Conservation (phyloP, 1,284 basidiomycete species). For the Fomitopsis palustris region DNA sequence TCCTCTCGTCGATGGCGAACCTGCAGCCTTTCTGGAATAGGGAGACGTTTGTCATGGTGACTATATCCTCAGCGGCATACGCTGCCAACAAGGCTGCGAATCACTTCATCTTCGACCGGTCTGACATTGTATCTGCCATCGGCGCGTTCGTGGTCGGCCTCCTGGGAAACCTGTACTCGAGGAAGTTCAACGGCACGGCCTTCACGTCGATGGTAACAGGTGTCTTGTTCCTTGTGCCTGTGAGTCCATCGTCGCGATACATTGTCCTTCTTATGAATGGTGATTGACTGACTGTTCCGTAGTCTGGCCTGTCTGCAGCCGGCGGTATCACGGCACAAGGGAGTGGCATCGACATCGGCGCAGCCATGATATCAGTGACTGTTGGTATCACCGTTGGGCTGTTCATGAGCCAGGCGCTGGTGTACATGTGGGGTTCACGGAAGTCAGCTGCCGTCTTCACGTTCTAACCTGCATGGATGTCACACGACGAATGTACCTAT, state of each 20-base stretch:
- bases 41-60: slow-evolving; percentile 80
- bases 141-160: slow-evolving; percentile 83
- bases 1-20: slow-evolving; percentile 72
- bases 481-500: too few species aligned
- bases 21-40: slow-evolving; percentile 69
- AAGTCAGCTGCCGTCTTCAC: slow-evolving; percentile 85
- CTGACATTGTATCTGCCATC: slow-evolving; percentile 82
- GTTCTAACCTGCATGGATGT: slow-evolving; percentile 40
- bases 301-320: slow-evolving; percentile 85
- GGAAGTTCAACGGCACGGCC: slow-evolving; percentile 84
- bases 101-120: slow-evolving; percentile 83
- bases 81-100: slow-evolving; percentile 78
- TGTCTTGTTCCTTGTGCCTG: slow-evolving; percentile 80
- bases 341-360: slow-evolving; percentile 71
- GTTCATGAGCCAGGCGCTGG: slow-evolving; percentile 83
- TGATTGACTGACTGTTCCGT: slow-evolving; percentile 3
- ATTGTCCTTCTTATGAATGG: not conserved
- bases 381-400: slow-evolving; percentile 91
- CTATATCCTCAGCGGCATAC: slow-evolving; percentile 80
- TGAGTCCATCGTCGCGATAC: slow-evolving; percentile 35
- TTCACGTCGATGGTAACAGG: slow-evolving; percentile 90
- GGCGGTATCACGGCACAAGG: slow-evolving; percentile 74
- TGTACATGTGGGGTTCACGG: slow-evolving; percentile 81
- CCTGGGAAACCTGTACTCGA: slow-evolving; percentile 81
- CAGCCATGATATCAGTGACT: slow-evolving; percentile 84